phyloP scores from a whole-genome alignment of 208 protist species.

The Crithidia thermophila region DNA sequence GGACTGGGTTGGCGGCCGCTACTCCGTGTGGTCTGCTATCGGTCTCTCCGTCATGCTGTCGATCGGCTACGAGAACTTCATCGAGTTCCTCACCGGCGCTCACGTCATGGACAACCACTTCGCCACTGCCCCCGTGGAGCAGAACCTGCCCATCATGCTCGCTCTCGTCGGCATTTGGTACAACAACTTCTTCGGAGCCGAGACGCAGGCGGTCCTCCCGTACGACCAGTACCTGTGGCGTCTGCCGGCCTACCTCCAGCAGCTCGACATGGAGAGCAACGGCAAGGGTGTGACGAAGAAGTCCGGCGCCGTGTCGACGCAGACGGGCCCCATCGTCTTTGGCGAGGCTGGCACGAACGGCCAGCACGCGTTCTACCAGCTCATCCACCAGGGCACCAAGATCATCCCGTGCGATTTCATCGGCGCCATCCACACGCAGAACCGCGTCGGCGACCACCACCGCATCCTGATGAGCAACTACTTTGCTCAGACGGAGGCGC shows the following conservation, averaged over 20 bases:
- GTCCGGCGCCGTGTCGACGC: slow-evolving; percentile 50
- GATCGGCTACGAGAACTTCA: slow-evolving; percentile 96
- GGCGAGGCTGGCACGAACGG: slow-evolving; percentile 96
- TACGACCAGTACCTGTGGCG: slow-evolving; percentile 98
- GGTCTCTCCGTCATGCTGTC: slow-evolving; percentile 95
- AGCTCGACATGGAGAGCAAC: slow-evolving; percentile 98
- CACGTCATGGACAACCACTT: slow-evolving; percentile 88
- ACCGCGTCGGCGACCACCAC: slow-evolving; percentile 95
- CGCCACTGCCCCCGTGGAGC: slow-evolving; percentile 50
- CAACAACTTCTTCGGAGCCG: slow-evolving; percentile 96
- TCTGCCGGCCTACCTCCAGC: slow-evolving; percentile 98
- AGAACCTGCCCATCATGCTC: slow-evolving; percentile 95
- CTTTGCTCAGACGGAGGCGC: slow-evolving; percentile 97
- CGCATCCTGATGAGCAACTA: slow-evolving; percentile 96
- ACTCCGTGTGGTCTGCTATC: slow-evolving; percentile 98
- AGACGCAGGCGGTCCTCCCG: slow-evolving; percentile 96
- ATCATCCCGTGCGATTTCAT: slow-evolving; percentile 98
- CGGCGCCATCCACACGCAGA: slow-evolving; percentile 90
- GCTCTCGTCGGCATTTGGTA: slow-evolving; percentile 97
- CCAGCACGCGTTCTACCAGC: slow-evolving; percentile 97
- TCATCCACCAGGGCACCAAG: slow-evolving; percentile 97
- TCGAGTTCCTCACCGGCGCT: slow-evolving; percentile 93
- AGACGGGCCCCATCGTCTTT: slow-evolving; percentile 96
- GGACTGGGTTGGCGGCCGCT: slow-evolving; percentile 98
- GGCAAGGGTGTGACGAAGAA: slow-evolving; percentile 92